phyloP scores from a whole-genome alignment of 345 rosid genomes.

The Capsella bursapastoris region DNA sequence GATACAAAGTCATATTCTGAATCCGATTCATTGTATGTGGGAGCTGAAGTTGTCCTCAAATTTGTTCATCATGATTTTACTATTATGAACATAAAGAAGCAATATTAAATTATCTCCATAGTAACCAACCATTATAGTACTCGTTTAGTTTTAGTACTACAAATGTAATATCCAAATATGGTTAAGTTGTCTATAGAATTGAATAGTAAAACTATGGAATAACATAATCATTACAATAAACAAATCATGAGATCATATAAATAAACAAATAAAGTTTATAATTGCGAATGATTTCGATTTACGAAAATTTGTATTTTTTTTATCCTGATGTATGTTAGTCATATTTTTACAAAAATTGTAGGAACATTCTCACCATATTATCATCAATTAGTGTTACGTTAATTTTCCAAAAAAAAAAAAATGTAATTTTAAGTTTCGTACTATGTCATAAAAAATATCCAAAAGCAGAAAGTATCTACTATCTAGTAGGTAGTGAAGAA shows the following conservation, averaged over 20 bases:
- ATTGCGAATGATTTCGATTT: too few relatives aligned
- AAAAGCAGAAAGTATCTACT: conserved; percentile 30
- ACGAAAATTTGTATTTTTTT: too few relatives aligned
- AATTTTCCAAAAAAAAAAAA: neutral
- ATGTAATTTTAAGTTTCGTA: conserved; percentile 5
- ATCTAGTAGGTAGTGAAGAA: conserved; percentile 20
- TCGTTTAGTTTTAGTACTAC: neutral
- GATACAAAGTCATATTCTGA: conserved; percentile 35
- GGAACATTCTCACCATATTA: neutral
- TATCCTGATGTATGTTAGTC: too few relatives aligned
- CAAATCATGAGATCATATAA: neutral
- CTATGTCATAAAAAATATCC: neutral
- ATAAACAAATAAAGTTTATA: neutral
- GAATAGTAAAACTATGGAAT: neutral
- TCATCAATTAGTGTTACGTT: neutral
- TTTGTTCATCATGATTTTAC: conserved; percentile 8
- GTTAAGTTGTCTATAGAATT: neutral
- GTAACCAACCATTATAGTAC: neutral
- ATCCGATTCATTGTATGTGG: conserved; percentile 44
- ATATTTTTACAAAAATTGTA: neutral
- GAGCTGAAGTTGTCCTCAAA: conserved; percentile 39
- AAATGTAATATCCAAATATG: conserved; percentile 2
- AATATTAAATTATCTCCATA: neutral
- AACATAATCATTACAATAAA: neutral
- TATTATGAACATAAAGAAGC: neutral